Evolutionary conservation across 2,329 filamentous ascomycete genomes (phyloP), one percentile per base, ranked within the genome.

Genomic region (Ascochyta rabiei): DNA sequence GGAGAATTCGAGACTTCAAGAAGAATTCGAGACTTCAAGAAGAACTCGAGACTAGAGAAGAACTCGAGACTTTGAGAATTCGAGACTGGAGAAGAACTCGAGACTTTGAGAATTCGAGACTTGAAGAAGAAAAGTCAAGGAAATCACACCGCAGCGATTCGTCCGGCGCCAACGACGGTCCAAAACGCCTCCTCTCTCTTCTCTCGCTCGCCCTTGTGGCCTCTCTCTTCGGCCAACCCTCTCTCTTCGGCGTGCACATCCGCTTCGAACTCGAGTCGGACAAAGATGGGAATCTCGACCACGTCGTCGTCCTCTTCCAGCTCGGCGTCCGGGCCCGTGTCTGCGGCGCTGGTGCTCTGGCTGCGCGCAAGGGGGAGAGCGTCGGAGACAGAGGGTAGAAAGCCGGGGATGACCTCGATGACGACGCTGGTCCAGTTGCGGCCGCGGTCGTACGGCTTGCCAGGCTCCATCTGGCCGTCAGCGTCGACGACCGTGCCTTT

Each of bases 381-480:
- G 2, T 45, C 42, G 1, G 38, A 38, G 26, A 61, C 18, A 30
- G 58, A 51, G 10, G 59, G 58, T 16, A 70, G 37, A 21, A 76
- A 58, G 59, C 82, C 67, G 68, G 93, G 85, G 0, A 97, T 85
- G 13, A 99, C 89, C 73, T 99, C 95, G 23, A 99, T 81, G 18
- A 97, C 90, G 10, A 99, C 91, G 62, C 88, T 95, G 15, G 95
- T 95, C 90, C 93, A 97, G 74, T 98, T 99, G 31, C 93, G 83
- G 0, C 93, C 93, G 48, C 88, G 85, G 60, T 97, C 93, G 90
- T 91, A 99, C n/a, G 98, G 87, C 76, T 98, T 98, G 47, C 93
- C 95, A 0, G 90, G 90, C 74, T 96, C 92, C 15, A 90, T 85
- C 15, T 70, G 66, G 3, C 64, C 65, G 28, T 68, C 62, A 1